Percentiles rank a stretch among this genome's conserved stretches.
Conservation (phyloP, 257 asterid species). For the Jaltomata sinuosa region DNA sequence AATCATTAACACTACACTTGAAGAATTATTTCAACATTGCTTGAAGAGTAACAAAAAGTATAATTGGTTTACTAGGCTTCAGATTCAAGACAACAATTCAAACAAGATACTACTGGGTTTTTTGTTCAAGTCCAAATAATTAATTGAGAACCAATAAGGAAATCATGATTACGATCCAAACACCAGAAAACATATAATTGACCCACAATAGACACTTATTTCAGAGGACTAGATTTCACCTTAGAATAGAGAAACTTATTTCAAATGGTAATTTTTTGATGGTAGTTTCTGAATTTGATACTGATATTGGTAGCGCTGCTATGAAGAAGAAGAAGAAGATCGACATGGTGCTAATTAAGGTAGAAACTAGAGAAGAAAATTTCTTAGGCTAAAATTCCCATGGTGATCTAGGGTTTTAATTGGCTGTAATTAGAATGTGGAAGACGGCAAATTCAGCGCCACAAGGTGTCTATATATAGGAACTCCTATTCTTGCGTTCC, state of each 20-base stretch:
- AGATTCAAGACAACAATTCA: neutral
- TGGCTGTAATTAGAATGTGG: neutral
- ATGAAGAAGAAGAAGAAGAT: neutral
- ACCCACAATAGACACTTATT: neutral
- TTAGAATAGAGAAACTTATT: neutral
- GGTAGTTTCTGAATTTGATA: neutral
- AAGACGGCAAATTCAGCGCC: neutral
- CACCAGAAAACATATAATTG: too few species aligned
- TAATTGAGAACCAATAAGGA: too few species aligned
- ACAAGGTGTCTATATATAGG: neutral
- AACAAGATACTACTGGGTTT: too few species aligned
- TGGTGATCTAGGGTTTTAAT: neutral
- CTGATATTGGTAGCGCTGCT: neutral
- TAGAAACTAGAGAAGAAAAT: neutral
- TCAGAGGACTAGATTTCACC: neutral
- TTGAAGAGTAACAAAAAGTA: neutral
- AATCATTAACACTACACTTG: too few species aligned
- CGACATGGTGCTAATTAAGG: neutral
- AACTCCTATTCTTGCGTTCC: too few species aligned
- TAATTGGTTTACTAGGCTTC: too few species aligned
- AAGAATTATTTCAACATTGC: neutral
- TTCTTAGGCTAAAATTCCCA: neutral
- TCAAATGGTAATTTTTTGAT: neutral
- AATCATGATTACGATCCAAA: too few species aligned
- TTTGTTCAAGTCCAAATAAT: too few species aligned